phyloP scores from a whole-genome alignment of 768 basidiomycete species.

The Glaciozyma martinii region DNA sequence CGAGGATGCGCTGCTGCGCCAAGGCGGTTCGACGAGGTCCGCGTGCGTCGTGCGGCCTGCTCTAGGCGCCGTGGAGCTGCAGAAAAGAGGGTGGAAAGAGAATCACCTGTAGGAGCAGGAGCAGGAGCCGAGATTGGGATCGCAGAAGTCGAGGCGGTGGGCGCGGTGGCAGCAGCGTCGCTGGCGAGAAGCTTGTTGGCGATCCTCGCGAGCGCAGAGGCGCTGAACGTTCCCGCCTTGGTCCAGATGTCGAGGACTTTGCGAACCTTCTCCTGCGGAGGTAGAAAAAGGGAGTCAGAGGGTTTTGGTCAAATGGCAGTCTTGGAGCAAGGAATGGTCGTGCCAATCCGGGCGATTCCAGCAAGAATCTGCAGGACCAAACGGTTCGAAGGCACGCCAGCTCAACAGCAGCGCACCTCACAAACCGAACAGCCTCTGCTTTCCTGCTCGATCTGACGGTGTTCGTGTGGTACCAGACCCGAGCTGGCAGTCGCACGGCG shows the following conservation, averaged over 20 bases:
- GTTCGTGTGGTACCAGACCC: too few species aligned
- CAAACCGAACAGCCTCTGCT: too few species aligned
- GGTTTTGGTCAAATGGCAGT: too few species aligned
- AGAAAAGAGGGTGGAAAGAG: background rate
- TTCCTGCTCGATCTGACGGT: too few species aligned
- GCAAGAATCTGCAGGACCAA: too few species aligned
- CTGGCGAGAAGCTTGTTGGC: constrained; percentile 19
- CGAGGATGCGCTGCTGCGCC: background rate
- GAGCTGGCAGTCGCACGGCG: too few species aligned
- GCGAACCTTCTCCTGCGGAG: constrained; percentile 85
- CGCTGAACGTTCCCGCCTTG: constrained; percentile 69
- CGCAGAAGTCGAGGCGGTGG: background rate
- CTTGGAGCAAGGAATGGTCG: too few species aligned
- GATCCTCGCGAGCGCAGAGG: constrained; percentile 6
- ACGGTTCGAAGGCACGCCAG: too few species aligned
- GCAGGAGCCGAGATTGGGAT: background rate
- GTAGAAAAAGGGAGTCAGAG: background rate
- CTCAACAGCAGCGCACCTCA: too few species aligned
- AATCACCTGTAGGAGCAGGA: constrained; percentile 17
- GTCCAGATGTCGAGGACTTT: constrained; percentile 98
- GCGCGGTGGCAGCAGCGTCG: background rate
- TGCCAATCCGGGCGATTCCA: too few species aligned
- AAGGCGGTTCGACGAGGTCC: background rate
- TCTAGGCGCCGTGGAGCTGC: too few species aligned
- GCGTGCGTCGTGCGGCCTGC: background rate